These are phyloP conservation scores for Brachypodium distachyon DNA, from an alignment of 202 grass and related monocot genomes.

Conservation along the genomic window DNA sequence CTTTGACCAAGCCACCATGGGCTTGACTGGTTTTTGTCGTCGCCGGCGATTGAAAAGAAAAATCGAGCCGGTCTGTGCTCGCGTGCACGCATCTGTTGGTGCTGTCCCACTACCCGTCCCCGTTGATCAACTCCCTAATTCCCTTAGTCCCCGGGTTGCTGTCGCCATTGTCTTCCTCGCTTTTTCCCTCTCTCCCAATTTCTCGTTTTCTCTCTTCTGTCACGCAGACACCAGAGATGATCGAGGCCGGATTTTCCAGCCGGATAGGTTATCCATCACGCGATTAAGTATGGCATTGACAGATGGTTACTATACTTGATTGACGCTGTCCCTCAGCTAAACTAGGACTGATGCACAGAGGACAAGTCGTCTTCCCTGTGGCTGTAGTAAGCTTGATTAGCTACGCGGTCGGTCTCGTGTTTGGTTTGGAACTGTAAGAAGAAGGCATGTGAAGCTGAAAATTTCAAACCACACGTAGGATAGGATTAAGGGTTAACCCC, in stretches of 20 bases:
- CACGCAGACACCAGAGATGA: conserved; percentile 1
- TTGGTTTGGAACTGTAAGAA: not conserved
- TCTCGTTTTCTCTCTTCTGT: not conserved
- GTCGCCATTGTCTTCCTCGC: not conserved
- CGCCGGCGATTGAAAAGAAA: not conserved
- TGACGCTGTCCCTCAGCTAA: conserved; percentile 3
- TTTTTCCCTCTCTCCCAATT: not conserved
- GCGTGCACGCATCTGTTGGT: conserved; percentile 24
- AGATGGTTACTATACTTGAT: not conserved
- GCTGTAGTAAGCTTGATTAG: too few species aligned
- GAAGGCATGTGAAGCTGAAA: not conserved
- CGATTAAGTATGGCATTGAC: not conserved
- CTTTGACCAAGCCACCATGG: conserved; percentile 13
- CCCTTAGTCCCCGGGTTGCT: conserved; percentile 2
- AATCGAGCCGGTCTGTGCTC: conserved; percentile 18
- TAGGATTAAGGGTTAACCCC: not conserved
- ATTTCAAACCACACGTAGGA: not conserved
- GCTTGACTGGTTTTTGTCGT: conserved; percentile 7
- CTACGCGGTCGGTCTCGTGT: not conserved
- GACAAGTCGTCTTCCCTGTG: not conserved
- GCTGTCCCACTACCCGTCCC: not conserved
- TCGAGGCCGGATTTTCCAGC: not conserved
- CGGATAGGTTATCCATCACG: conserved; percentile 14
- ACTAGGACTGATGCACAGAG: too few species aligned
- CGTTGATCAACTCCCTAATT: not conserved